phyloP scores from a whole-genome alignment of 306 rosid genomes.

The Sophora flavescens region DNA sequence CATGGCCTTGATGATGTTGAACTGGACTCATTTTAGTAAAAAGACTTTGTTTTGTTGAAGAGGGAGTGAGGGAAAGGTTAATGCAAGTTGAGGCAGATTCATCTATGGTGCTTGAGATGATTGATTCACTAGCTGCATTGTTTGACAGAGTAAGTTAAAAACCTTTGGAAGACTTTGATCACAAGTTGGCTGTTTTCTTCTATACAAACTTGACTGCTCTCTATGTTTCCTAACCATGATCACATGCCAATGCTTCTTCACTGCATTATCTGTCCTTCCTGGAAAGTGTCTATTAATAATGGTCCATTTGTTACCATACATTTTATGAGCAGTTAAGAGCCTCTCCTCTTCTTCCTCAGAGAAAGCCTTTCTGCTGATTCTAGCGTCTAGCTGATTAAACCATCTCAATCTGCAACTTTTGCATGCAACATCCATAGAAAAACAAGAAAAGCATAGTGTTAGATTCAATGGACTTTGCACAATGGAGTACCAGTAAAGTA shows the following conservation, averaged over 20 bases:
- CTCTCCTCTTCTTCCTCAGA: conserved; percentile 66
- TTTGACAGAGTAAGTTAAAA: conserved; percentile 43
- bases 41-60: conserved; percentile 46
- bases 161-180: conserved; percentile 39
- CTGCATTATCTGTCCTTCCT: conserved; percentile 92
- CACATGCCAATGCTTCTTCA: conserved; percentile 96
- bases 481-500: too few species aligned
- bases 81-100: conserved; percentile 77
- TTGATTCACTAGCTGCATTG: conserved; percentile 63
- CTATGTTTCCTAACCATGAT: conserved; percentile 85
- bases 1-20: too few species aligned
- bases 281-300: conserved; percentile 84
- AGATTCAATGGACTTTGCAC: too few species aligned
- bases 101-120: conserved; percentile 64
- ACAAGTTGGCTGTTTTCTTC: conserved; percentile 62
- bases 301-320: conserved; percentile 93
- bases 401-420: too few species aligned
- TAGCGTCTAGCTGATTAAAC: too few species aligned
- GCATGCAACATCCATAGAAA: too few species aligned
- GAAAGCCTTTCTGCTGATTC: too few species aligned
- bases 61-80: conserved; percentile 65
- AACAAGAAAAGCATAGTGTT: too few species aligned
- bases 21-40: too few species aligned
- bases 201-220: conserved; percentile 59
- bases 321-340: conserved; percentile 65